Evolutionary conservation across 768 basidiomycete species (phyloP).

Genomic region (Auricularia heimuer): DNA sequence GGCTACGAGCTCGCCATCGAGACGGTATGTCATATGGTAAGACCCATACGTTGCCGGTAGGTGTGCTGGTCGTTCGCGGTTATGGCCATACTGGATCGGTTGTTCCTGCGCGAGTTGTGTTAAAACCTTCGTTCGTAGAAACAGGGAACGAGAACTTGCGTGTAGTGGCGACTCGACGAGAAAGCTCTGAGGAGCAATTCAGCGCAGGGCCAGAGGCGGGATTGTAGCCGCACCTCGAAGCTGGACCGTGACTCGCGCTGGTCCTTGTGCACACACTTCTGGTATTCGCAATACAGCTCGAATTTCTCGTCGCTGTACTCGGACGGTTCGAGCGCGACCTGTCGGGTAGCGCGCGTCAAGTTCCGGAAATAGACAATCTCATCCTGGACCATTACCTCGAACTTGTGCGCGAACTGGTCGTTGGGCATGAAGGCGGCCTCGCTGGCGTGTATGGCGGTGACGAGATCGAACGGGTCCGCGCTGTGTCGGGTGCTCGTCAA

Average conservation of each 20-base stretch:
- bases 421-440: slow-evolving; percentile 31
- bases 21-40: slow-evolving; percentile 79
- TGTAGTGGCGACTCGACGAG: slow-evolving; percentile 68
- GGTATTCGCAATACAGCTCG: slow-evolving; percentile 67
- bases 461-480: slow-evolving; percentile 29
- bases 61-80: slow-evolving; percentile 33
- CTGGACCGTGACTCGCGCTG: slow-evolving; percentile 34
- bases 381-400: slow-evolving; percentile 37
- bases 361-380: not conserved
- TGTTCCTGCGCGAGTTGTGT: slow-evolving; percentile 32
- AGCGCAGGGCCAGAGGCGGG: not conserved
- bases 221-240: slow-evolving; percentile 32
- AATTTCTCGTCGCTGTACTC: slow-evolving; percentile 75
- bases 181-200: slow-evolving; percentile 36
- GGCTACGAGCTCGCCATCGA: slow-evolving; percentile 76
- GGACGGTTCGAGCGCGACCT: slow-evolving; percentile 73
- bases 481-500: slow-evolving; percentile 16
- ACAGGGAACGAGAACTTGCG: slow-evolving; percentile 31
- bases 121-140: not conserved
- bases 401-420: slow-evolving; percentile 34
- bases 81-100: slow-evolving; percentile 45
- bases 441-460: slow-evolving; percentile 42
- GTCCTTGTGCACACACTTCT: slow-evolving; percentile 69
- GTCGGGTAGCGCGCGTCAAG: not conserved
- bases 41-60: slow-evolving; percentile 81